Evolutionary conservation across 768 basidiomycete genomes (phyloP).

Genomic region (Xerocomus spinulosus): DNA sequence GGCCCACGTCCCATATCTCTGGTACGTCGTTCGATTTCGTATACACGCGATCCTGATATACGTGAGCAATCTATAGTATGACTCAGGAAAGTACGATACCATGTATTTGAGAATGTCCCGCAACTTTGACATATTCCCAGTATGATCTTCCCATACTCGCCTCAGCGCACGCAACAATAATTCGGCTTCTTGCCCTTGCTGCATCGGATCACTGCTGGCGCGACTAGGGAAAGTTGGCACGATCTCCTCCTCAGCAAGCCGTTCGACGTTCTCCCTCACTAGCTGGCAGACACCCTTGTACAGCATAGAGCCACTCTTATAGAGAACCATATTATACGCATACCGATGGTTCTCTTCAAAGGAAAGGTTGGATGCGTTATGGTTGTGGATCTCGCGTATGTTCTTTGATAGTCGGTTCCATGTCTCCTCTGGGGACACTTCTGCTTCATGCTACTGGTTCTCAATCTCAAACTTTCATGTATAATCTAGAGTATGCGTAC

Average conservation of each 20-base stretch:
- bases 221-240: slow-evolving; percentile 79
- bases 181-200: slow-evolving; percentile 81
- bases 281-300: slow-evolving; percentile 82
- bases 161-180: slow-evolving; percentile 76
- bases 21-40: slow-evolving; percentile 71
- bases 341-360: slow-evolving; percentile 94
- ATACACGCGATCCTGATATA: slow-evolving; percentile 81
- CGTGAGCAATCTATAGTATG: slow-evolving; percentile 12
- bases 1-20: slow-evolving; percentile 75
- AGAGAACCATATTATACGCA: slow-evolving; percentile 90
- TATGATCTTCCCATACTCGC: slow-evolving; percentile 93
- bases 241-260: slow-evolving; percentile 70
- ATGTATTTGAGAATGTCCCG: slow-evolving; percentile 93
- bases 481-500: slow-evolving; percentile 26
- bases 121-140: slow-evolving; percentile 80
- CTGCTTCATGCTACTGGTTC: slow-evolving; percentile 57
- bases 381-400: slow-evolving; percentile 91
- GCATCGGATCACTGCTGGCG: slow-evolving; percentile 60
- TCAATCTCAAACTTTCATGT: background rate
- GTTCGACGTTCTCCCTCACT: slow-evolving; percentile 77
- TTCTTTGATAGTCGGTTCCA: slow-evolving; percentile 80
- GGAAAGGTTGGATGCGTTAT: slow-evolving; percentile 83
- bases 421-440: slow-evolving; percentile 75
- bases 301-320: slow-evolving; percentile 77
- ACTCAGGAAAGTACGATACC: slow-evolving; percentile 45